phyloP scores from a whole-genome alignment of 371 early-diverging fungal species.

The Mortierella polycephala region DNA sequence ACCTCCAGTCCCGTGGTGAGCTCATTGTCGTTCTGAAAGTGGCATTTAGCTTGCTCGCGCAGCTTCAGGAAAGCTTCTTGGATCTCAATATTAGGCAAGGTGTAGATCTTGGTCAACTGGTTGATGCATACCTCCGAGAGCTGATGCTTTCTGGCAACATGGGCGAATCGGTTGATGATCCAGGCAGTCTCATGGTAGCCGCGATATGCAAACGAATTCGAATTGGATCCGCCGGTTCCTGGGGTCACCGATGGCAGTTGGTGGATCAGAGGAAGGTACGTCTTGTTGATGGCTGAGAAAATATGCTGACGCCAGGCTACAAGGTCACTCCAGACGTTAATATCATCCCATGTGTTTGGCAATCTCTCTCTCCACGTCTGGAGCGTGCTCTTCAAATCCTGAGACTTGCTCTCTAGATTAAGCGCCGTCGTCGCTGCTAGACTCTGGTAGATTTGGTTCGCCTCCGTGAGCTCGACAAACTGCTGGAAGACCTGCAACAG shows the following conservation, averaged over 20 bases:
- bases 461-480: conserved; percentile 94
- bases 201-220: conserved; percentile 92
- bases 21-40: conserved; percentile 87
- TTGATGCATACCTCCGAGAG: conserved; percentile 94
- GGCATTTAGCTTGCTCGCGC: conserved; percentile 98
- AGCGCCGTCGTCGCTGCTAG: conserved; percentile 78
- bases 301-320: conserved; percentile 99
- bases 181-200: conserved; percentile 99
- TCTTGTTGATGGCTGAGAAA: conserved; percentile 94
- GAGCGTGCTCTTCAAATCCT: conserved; percentile 90
- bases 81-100: conserved; percentile 99
- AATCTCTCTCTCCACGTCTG: conserved; percentile 98
- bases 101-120: conserved; percentile 96
- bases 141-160: conserved; percentile 97
- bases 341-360: conserved; percentile 97
- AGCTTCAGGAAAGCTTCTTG: conserved; percentile 98
- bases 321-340: conserved; percentile 97
- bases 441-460: conserved; percentile 86
- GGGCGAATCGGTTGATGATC: conserved; percentile 99
- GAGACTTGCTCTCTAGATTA: conserved; percentile 86
- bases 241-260: conserved; percentile 62
- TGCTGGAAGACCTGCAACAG: conserved; percentile 94
- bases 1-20: conserved; percentile 95
- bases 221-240: conserved; percentile 61
- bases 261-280: conserved; percentile 90